Evolutionary conservation across 768 basidiomycete genomes (phyloP).

Genomic region (Exsudoporus frostii): DNA sequence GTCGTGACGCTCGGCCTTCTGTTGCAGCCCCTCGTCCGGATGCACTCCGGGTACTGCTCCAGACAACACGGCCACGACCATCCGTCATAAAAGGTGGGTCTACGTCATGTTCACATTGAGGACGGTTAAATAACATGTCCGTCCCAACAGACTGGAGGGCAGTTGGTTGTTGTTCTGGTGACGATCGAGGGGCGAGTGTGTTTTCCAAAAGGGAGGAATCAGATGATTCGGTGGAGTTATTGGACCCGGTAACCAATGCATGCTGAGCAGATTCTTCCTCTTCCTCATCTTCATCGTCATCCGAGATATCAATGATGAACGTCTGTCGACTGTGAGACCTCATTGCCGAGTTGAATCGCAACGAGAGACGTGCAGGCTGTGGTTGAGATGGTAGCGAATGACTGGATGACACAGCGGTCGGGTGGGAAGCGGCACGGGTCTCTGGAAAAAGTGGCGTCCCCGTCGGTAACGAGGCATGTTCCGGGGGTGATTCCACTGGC

Average conservation of each 20-base stretch:
- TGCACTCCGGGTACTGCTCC: conserved; percentile 31
- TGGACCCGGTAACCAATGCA: not conserved
- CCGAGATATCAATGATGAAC: conserved; percentile 33
- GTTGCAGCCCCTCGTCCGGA: conserved; percentile 13
- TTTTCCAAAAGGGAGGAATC: not conserved
- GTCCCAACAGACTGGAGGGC: not conserved
- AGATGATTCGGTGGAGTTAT: not conserved
- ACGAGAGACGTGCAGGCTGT: conserved; percentile 7
- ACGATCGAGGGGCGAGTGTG: not conserved
- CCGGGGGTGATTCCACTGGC: not conserved
- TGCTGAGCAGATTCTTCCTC: conserved; percentile 6
- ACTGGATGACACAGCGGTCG: not conserved
- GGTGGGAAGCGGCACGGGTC: not conserved
- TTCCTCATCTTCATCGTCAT: conserved; percentile 29
- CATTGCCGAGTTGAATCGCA: conserved; percentile 28
- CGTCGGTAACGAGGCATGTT: not conserved
- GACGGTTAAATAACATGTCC: conserved; percentile 7
- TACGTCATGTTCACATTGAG: conserved; percentile 31
- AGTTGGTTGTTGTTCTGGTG: not conserved
- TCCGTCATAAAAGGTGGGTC: conserved; percentile 61
- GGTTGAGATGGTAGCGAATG: not conserved
- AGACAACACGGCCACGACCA: conserved; percentile 59
- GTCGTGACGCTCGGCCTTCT: conserved; percentile 23
- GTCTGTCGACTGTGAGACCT: conserved; percentile 21
- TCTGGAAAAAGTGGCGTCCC: conserved; percentile 10